Base-by-base conservation (phyloP, 192 early-diverging fungal genomes). In the Anaeromyces robustus region DNA sequence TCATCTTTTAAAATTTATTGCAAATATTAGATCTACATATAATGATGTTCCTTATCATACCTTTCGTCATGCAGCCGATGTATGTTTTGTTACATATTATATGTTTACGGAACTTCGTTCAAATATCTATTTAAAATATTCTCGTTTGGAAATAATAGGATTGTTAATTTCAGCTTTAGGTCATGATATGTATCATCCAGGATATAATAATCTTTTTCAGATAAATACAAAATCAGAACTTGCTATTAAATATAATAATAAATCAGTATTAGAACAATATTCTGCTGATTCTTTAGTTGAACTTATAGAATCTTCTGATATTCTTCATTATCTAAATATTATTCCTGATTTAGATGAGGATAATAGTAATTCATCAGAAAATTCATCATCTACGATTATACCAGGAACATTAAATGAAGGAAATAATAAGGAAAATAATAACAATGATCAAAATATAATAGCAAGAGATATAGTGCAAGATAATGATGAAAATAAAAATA, bases 151-250 rank as follows among this genome's bases (percentile, higher is more conserved):
- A 79, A 89, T 93, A 81, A 92, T 93, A 18, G 88, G 90, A 17
- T 82, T 97, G 41, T 84, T 98, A 7, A 89, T 98, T 32, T 90
- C 94, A 68, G 96, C 92, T 13, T 89, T 98, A 37, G 94, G 94
- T 81, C 96, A 98, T 83, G 96, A 98, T 85, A 92, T 94, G 80
- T 92, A 84, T 77, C 87, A 93, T 92, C 96, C 96, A 12, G 96
- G 96, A 22, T 85, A 92, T 32, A 97, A 96, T 87, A 98, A 98
- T 80, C 86, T 95, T 11, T 98, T 83, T 82, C 86, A 87, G 92
- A 92, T 94, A 32, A 95, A 97, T 84, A 90, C 94, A 22, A 86
- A 92, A 80, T 93, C 96, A 18, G 90, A 93, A 1, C 79, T 95
- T 5, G 94, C 94, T 0, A 84, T 86, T 52, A 83, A 84, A 77